Evolutionary conservation across 2,329 filamentous ascomycete species (phyloP), one percentile per base, ranked within the genome.

Genomic region (Microcyclosporella mali): DNA sequence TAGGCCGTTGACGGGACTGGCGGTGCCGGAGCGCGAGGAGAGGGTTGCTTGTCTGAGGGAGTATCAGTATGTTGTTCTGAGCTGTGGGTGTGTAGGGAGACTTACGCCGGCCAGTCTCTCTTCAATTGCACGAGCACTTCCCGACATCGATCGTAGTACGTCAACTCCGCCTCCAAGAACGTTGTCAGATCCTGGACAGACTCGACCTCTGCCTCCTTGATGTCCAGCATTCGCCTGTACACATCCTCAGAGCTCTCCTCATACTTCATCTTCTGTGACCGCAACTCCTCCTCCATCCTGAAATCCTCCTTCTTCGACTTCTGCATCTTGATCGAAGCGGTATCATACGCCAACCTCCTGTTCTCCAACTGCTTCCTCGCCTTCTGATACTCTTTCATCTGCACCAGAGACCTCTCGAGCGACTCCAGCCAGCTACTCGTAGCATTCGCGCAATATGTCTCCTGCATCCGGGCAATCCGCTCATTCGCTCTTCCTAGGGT

Each of bases 341-440:
- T 84, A 63, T 97, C 90, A 65, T 94, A 95, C 50, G 88, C 88
- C 45, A 97, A 74, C 47, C 90, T 81, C 45, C 90, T 82, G 59
- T 74, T 85, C 64, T 97, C 92, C 52, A 97, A 83, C 78, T 94
- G 95, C 78, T 92, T 95, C 61, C 90, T 84, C 38, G 90, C 80
- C 52, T 78, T 74, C 76, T 95, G 88, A 58, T 95, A 97, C 61
- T 97, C 92, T 65, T 94, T 95, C 87, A 97, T 90, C 75, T 95
- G 92, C 28, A 87, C 82, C 40, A 95, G 68, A 18, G 85, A 94
- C 53, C 88, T 76, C 65, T 97, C 90, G 16, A 95, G 72, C n/a
- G 85, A 88, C 64, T 95, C 88, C 45, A 94, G 74, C 90, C 90
- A 95, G 62, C 78, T 84, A 27, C 79, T 77, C 12, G 85, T 94